Base-by-base conservation (phyloP, 495 filamentous ascomycete genomes). In the Choiromyces venosus region DNA sequence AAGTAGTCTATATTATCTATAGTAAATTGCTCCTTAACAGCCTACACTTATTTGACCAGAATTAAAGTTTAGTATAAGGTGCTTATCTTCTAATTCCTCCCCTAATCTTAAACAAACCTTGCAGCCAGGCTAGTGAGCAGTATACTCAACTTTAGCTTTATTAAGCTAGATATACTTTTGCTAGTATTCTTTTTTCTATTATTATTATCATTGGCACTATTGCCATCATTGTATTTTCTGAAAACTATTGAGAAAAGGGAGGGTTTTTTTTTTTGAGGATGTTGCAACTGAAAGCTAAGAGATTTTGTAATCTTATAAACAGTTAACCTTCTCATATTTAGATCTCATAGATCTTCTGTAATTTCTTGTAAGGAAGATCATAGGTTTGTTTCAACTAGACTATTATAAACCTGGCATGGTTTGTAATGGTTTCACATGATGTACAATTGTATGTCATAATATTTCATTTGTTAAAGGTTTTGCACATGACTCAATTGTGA, bases 71-170 rank as follows among this genome's bases (percentile, higher is more conserved):
- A 68, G 71, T 18, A 61, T 65, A 35, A 67, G 37, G 35, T 67
- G 21, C 0, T 44, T 35, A 9, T 69, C 65, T 18, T 29, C 14
- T 14, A 73, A 61, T 33, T 72, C 71, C 25, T 73, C 61, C 12
- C 64, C 67, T 65, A n/a, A 10, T 19, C 66, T 38, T 35, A 65
- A 40, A 10, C 61, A 64, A 16, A 69, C 39, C 9, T 46, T 65
- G 12, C 33, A 4, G 10, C 61, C 67, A 33, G 66, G 10, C 16
- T 65, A 33, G 40, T 69, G 37, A 0, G 65, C 38, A 21, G 36
- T 5, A 40, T 67, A 71, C 12, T 73, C 61, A 36, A 76, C 21
- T 37, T n/a, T 70, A 37, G 40, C 37, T 40, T 76, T 44, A 70
- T 76, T 61, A 4, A 65, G 66, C 67, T 56, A 73, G 29, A 69